A percentile compares a stretch with the other conserved stretches of the same genome.
Evolutionary conservation across 2,329 filamentous ascomycete genomes (phyloP).

Genomic region (Claviceps sorghi): DNA sequence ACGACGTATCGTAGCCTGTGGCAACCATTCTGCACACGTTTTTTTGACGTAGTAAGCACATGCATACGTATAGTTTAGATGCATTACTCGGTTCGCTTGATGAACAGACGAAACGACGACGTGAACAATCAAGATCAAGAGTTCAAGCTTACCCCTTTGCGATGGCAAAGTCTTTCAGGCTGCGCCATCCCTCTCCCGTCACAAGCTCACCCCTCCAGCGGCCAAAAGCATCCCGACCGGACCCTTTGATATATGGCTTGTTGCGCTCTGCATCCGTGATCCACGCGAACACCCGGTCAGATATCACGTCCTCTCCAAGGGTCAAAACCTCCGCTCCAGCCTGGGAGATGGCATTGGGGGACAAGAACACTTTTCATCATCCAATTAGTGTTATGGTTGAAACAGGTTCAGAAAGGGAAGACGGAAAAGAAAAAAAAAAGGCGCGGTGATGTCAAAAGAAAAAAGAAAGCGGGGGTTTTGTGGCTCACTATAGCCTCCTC

Average conservation of each 20-base stretch:
- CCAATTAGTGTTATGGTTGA: neutral
- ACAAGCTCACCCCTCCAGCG: slow-evolving; percentile 43
- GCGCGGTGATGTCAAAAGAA: too few species aligned
- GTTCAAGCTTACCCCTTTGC: slow-evolving; percentile 29
- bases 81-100: too few species aligned
- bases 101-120: neutral
- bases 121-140: neutral
- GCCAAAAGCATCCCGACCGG: slow-evolving; percentile 47
- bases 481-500: neutral
- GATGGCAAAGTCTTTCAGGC: slow-evolving; percentile 44
- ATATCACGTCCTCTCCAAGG: slow-evolving; percentile 38
- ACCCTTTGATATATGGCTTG: slow-evolving; percentile 42
- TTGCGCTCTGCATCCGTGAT: slow-evolving; percentile 52
- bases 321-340: slow-evolving; percentile 29
- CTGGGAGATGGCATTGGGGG: slow-evolving; percentile 22
- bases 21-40: slow-evolving; percentile 34
- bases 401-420: neutral
- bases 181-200: slow-evolving; percentile 52
- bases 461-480: neutral
- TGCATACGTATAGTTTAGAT: too few species aligned
- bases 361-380: slow-evolving; percentile 31
- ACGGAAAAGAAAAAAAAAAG: neutral
- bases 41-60: too few species aligned
- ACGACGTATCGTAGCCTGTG: slow-evolving; percentile 37
- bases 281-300: slow-evolving; percentile 38